Conservation (phyloP, 169 alveolate species). For the Plasmodium gonderi region DNA sequence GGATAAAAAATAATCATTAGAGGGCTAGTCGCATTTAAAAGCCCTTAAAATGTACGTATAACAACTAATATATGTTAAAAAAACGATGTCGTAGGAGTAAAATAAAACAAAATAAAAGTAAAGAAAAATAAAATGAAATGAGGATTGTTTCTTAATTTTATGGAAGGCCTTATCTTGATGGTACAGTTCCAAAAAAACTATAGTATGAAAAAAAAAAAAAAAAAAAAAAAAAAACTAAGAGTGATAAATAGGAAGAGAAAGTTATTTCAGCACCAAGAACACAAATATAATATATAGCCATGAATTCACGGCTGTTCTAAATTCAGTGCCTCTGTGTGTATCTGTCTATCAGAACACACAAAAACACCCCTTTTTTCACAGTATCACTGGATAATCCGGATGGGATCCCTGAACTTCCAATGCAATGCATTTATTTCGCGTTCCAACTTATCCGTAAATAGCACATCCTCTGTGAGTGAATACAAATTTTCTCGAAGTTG, state of each 20-base stretch:
- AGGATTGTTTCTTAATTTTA: not conserved
- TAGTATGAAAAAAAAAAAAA: not conserved
- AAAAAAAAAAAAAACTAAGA: not conserved
- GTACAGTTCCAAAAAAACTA: not conserved
- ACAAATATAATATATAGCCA: too few relatives aligned
- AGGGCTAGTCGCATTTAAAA: not conserved
- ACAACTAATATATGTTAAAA: not conserved
- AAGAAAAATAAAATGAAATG: not conserved
- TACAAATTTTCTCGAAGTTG: slow-evolving; percentile 87
- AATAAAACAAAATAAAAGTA: too few relatives aligned
- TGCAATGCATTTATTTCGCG: slow-evolving; percentile 86
- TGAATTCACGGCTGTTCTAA: too few relatives aligned
- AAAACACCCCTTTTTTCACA: not conserved
- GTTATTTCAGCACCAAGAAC: not conserved
- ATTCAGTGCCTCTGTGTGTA: not conserved
- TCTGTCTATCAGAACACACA: not conserved
- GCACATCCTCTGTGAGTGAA: slow-evolving; percentile 79
- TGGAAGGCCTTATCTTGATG: not conserved
- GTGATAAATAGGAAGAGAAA: not conserved
- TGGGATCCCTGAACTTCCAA: slow-evolving; percentile 90
- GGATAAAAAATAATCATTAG: not conserved
- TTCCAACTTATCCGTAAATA: slow-evolving; percentile 85
- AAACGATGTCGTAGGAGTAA: too few relatives aligned
- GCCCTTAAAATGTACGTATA: not conserved
- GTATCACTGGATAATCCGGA: slow-evolving; percentile 81